A percentile compares a stretch with the other conserved stretches of the same genome.
These are phyloP conservation scores for Hymenoscyphus repandus DNA, from an alignment of 2,329 filamentous ascomycete species.

Conservation along the genomic window DNA sequence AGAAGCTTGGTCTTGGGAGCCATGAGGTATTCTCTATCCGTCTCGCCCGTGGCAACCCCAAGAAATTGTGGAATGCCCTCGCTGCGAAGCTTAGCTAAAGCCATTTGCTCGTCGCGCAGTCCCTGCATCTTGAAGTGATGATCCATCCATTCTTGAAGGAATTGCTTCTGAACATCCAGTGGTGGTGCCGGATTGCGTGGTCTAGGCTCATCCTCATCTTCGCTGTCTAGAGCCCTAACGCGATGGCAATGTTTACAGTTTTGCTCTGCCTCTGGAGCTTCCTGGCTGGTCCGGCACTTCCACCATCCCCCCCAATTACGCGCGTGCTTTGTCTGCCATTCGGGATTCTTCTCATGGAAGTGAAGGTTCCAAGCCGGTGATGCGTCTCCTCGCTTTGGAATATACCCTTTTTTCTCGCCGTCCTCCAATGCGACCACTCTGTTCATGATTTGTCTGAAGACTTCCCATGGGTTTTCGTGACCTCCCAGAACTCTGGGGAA, in stretches of 20 bases:
- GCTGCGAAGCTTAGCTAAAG: neutral
- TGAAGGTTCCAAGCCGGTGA: constrained; percentile 18
- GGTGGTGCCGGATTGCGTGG: neutral
- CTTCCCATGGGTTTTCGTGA: constrained; percentile 17
- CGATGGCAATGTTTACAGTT: constrained; percentile 16
- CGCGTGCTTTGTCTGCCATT: constrained; percentile 20
- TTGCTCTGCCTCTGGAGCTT: constrained; percentile 17
- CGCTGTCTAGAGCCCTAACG: neutral
- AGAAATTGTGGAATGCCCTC: neutral
- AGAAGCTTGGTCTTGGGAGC: neutral
- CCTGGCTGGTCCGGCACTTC: constrained; percentile 20
- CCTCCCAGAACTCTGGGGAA: constrained; percentile 17
- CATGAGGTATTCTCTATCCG: neutral
- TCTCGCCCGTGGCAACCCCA: neutral
- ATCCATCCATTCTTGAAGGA: neutral
- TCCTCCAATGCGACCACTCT: constrained; percentile 15
- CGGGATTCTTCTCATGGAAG: constrained; percentile 19
- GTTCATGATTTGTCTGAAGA: constrained; percentile 16
- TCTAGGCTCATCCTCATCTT: neutral
- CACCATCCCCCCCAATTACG: constrained; percentile 24
- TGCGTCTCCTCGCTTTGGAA: constrained; percentile 1
- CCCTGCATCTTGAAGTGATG: constrained; percentile 1
- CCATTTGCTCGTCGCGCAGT: neutral
- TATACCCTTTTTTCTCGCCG: constrained; percentile 8
- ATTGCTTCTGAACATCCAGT: neutral